Base-by-base conservation (phyloP, 2,329 filamentous ascomycete genomes). In the Corniculantispora saksenae region DNA sequence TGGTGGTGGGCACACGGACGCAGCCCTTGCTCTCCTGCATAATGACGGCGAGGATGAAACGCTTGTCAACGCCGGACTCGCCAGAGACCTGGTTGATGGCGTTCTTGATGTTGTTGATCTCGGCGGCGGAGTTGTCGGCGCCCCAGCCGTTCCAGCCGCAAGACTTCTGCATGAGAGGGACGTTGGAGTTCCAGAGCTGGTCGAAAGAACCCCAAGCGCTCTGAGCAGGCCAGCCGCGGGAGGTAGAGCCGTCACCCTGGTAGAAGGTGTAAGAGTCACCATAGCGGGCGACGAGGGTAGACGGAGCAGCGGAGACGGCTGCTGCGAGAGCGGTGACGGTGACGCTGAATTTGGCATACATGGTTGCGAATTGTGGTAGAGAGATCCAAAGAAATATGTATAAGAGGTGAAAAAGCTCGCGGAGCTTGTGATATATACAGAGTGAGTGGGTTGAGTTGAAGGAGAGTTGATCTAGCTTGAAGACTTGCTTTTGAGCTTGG, bases 11-110 rank as follows among this genome's bases (percentile, higher is more conserved):
- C 17, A 25, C 62, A 21, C 62, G 55, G 5, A 64, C 62, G 62
- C 62, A 64, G 29, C 62, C 63, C 40, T 65, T 65, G 63, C 48
- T 73, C 67, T 80, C 29, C 72, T 73, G 66, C 70, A 76, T 61
- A 67, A 71, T 6, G 76, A 72, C 66, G 75, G 77, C 1, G 63
- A 74, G 23, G 66, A 73, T 57, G 61, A 66, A 48, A 27, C 61
- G 7, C 57, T 70, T n/a, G 67, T 68, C 25, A 45, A 50, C 23
- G 21, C 21, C n/a, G 8, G 63, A 23, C 50, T 60, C 47, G 32
- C n/a, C 56, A 4, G 63, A 25, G 10, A 65, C 48, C 40, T 65
- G 47, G 25, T 48, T 38, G 50, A 65, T 65, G 40, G 48, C 25
- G 27, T 15, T 54, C 15, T 55, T 59, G 56, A 64, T 53, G 54